phyloP scores from a whole-genome alignment of 129 eudicot species.

The Kitagawia praeruptora region DNA sequence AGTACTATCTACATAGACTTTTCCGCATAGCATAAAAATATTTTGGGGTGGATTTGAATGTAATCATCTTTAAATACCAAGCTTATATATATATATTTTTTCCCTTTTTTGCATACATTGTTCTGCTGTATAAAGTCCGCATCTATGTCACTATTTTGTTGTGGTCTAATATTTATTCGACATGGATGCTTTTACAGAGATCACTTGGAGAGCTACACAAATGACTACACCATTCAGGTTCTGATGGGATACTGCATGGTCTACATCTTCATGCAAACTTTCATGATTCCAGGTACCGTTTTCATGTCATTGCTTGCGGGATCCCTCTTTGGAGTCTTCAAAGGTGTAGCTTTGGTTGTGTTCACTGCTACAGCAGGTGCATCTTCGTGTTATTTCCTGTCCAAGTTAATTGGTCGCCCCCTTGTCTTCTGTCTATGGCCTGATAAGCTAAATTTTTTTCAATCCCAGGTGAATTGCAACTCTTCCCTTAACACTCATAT shows the following conservation, averaged over 20 bases:
- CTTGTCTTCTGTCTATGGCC: constrained; percentile 78
- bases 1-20: too few relatives aligned
- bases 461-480: constrained; percentile 57
- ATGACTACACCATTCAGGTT: constrained; percentile 83
- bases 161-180: background rate
- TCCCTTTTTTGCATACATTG: too few relatives aligned
- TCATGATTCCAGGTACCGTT: constrained; percentile 94
- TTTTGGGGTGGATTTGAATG: too few relatives aligned
- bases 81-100: too few relatives aligned
- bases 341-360: constrained; percentile 76
- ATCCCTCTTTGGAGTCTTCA: constrained; percentile 71
- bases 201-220: constrained; percentile 79
- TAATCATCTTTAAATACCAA: too few relatives aligned
- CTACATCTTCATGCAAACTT: constrained; percentile 94
- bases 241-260: constrained; percentile 73
- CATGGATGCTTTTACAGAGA: constrained; percentile 34
- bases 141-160: background rate
- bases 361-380: constrained; percentile 92
- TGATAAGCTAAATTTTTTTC: constrained; percentile 73
- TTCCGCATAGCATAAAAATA: too few relatives aligned
- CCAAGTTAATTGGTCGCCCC: constrained; percentile 79
- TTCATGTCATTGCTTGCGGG: constrained; percentile 93
- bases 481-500: background rate
- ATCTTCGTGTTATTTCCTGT: constrained; percentile 79
- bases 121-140: too few relatives aligned